Evolutionary conservation across 2,329 filamentous ascomycete species (phyloP).

Genomic region (Thielaviopsis punctulata): DNA sequence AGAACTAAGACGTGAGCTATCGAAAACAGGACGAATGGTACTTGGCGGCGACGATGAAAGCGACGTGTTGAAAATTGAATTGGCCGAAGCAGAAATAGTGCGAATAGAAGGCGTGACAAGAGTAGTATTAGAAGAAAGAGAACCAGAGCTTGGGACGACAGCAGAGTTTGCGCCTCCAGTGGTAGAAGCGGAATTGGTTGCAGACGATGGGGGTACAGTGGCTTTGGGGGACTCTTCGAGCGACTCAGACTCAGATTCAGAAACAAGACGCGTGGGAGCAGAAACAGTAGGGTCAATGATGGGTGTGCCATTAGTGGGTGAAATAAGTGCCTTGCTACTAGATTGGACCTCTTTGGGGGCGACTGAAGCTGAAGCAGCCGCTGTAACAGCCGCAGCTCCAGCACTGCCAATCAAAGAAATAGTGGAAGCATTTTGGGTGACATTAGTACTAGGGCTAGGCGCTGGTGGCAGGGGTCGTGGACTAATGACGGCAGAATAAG

Average conservation of each 20-base stretch:
- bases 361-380: not conserved
- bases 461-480: constrained; percentile 7
- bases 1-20: constrained; percentile 7
- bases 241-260: not conserved
- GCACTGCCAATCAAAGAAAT: constrained; percentile 5
- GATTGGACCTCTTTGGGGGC: not conserved
- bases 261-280: no score
- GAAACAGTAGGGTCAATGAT: not conserved
- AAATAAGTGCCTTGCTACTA: not conserved
- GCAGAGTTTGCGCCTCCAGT: not conserved
- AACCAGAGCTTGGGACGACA: not conserved
- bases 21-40: constrained; percentile 11
- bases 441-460: constrained; percentile 2
- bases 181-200: not conserved
- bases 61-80: constrained; percentile 10
- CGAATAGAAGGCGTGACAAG: constrained; percentile 5
- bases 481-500: constrained; percentile 1
- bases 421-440: constrained; percentile 1
- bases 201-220: not conserved
- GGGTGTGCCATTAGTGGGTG: not conserved
- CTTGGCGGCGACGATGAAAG: constrained; percentile 9
- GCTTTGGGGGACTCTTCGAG: not conserved
- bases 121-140: not conserved
- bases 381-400: not conserved
- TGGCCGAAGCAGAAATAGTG: constrained; percentile 9